A percentile compares a stretch with the other conserved stretches of the same genome.
phyloP scores from a whole-genome alignment of 2,329 filamentous ascomycete genomes.

The Neofusicoccum cordaticola region DNA sequence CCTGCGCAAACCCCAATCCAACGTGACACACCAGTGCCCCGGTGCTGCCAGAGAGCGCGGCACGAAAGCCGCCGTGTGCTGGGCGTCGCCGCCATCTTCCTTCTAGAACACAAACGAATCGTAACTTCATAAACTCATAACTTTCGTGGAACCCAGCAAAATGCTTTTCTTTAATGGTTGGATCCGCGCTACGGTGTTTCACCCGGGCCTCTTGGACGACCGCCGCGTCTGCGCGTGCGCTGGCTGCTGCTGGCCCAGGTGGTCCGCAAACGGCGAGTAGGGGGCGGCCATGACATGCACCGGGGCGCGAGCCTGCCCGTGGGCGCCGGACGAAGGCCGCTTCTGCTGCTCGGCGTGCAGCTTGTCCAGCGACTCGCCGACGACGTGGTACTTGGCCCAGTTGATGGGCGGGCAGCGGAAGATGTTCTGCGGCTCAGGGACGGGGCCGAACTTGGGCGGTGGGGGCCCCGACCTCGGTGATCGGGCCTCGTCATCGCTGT shows the following conservation, averaged over 20 bases:
- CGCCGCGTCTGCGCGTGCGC: slow-evolving; percentile 23
- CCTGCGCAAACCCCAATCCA: not conserved
- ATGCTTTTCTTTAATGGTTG: not conserved
- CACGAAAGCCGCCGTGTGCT: not conserved
- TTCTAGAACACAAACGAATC: not conserved
- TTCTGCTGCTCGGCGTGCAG: slow-evolving; percentile 76
- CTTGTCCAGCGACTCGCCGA: slow-evolving; percentile 78
- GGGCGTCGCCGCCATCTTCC: not conserved
- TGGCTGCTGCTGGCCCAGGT: slow-evolving; percentile 30
- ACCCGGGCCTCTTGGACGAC: slow-evolving; percentile 33
- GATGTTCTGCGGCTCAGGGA: slow-evolving; percentile 77
- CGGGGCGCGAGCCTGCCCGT: slow-evolving; percentile 31
- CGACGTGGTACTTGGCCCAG: slow-evolving; percentile 91
- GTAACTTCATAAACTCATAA: slow-evolving; percentile 11
- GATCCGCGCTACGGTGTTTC: not conserved
- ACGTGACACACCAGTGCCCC: not conserved
- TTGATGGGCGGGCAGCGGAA: slow-evolving; percentile 87
- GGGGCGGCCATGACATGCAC: slow-evolving; percentile 57
- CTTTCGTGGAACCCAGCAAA: not conserved
- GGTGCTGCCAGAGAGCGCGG: not conserved
- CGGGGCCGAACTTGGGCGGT: slow-evolving; percentile 53
- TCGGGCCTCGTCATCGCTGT: slow-evolving; percentile 21
- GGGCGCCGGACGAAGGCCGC: slow-evolving; percentile 50
- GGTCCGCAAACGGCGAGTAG: slow-evolving; percentile 59
- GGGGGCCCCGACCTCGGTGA: slow-evolving; percentile 3